A percentile compares a stretch with the other conserved stretches of the same genome.
phyloP scores from a whole-genome alignment of 108 stramenopile genomes.

The Nitzschia sp. region DNA sequence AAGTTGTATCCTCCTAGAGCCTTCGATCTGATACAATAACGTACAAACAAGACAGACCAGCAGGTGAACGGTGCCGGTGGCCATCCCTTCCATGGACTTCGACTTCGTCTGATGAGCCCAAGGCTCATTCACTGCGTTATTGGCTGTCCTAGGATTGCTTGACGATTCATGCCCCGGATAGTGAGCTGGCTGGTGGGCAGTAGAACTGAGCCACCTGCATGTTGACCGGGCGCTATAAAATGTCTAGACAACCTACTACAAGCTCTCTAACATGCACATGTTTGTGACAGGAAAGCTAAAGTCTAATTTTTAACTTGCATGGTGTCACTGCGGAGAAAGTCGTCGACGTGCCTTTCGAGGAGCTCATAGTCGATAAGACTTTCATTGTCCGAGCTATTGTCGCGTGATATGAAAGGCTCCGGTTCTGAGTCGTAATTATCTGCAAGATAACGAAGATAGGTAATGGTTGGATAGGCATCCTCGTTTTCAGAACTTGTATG shows the following conservation, averaged over 20 bases:
- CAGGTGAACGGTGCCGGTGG: no score
- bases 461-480: not conserved
- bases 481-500: not conserved
- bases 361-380: conserved; percentile 1
- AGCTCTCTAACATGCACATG: not conserved
- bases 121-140: no score
- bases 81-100: no score
- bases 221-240: not conserved
- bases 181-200: not conserved
- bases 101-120: no score
- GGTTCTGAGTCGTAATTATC: conserved; percentile 4
- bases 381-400: not conserved
- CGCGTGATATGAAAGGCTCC: not conserved
- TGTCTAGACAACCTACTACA: not conserved
- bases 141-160: no score
- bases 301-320: not conserved
- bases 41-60: no score
- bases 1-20: no score
- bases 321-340: not conserved
- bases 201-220: not conserved
- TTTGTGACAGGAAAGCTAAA: not conserved
- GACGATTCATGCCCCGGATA: not conserved
- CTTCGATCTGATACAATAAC: no score
- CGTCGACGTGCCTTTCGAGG: not conserved
- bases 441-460: not conserved